Evolutionary conservation across 2,329 filamentous ascomycete genomes (phyloP), one percentile per base, ranked within the genome.

Genomic region (Neonectria neomacrospora): DNA sequence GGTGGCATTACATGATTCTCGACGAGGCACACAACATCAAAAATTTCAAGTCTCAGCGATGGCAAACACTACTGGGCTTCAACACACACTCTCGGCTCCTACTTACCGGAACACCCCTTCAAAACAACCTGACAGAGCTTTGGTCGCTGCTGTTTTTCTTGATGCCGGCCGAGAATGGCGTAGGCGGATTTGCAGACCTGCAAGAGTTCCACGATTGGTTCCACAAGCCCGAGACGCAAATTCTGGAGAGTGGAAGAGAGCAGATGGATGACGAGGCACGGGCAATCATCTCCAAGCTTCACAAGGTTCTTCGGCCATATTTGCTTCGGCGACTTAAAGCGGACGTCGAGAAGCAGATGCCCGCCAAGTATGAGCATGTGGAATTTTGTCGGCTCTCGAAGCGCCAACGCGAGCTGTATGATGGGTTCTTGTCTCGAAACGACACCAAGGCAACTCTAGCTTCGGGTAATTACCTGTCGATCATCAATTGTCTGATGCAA

Each of bases 21-120:
- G 96, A 99, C 71, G 96, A 99, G 80, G 96, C 96, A 0, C 96
- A 99, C 82, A 98, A 99, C 80, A 99, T 99, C 85, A 98, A 99
- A 76, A 99, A 99, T 79, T 99, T 98, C 84, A 94, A 97, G 74
- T 97, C 95, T 2, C 94, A 97, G 77, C 86, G 95, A 67, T 99
- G 96, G 94, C 96, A 98, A 77, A 95, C 94, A 0, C 86, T 99
- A 67, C 87, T 99, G 22, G 96, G 92, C 0, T 96, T 99, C 81
- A 95, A 96, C 72, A 98, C 96, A 0, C 90, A 91, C 67, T 90
- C 94, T 28, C 88, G 96, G 34, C 86, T 99, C 11, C 81, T 99
- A 0, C 84, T 99, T 11, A 99, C 96, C 0, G 96, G 96, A 61
- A 99, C 96, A 1, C 96, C 96, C 2, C 84, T 99, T 23, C 96